Evolutionary conservation across 306 rosid genomes (phyloP).

Genomic region (Citrullus colocynthis): DNA sequence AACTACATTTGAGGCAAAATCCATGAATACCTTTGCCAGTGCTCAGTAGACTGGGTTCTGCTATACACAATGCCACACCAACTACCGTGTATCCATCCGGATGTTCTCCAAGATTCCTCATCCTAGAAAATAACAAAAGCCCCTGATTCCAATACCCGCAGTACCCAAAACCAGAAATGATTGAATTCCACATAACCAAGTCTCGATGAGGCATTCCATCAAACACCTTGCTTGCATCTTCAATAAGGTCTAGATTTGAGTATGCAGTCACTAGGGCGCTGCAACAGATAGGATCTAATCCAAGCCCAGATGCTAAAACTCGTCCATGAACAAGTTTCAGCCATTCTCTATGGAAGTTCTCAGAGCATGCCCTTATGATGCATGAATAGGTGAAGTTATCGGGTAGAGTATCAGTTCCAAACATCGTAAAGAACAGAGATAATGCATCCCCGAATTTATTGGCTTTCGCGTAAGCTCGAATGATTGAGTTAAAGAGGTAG

Average conservation of each 20-base stretch:
- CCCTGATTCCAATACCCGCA: constrained; percentile 53
- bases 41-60: constrained; percentile 33
- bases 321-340: constrained; percentile 28
- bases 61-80: constrained; percentile 47
- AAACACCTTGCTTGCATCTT: constrained; percentile 54
- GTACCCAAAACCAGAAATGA: constrained; percentile 56
- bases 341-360: constrained; percentile 14
- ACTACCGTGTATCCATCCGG: constrained; percentile 77
- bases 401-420: constrained; percentile 31
- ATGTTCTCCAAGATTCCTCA: constrained; percentile 34
- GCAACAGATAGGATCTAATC: constrained; percentile 24
- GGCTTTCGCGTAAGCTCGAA: constrained; percentile 60
- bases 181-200: constrained; percentile 69
- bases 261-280: constrained; percentile 51
- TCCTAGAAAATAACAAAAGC: constrained; percentile 32
- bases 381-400: constrained; percentile 40
- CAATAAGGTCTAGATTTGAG: constrained; percentile 56
- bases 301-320: constrained; percentile 24
- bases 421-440: constrained; percentile 44
- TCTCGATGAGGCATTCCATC: constrained; percentile 39
- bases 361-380: constrained; percentile 28
- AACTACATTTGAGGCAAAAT: constrained; percentile 37
- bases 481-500: constrained; percentile 77
- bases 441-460: constrained; percentile 33
- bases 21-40: constrained; percentile 62